Evolutionary conservation across 495 filamentous ascomycete genomes (phyloP).

Genomic region (Thermochaetoides thermophila): DNA sequence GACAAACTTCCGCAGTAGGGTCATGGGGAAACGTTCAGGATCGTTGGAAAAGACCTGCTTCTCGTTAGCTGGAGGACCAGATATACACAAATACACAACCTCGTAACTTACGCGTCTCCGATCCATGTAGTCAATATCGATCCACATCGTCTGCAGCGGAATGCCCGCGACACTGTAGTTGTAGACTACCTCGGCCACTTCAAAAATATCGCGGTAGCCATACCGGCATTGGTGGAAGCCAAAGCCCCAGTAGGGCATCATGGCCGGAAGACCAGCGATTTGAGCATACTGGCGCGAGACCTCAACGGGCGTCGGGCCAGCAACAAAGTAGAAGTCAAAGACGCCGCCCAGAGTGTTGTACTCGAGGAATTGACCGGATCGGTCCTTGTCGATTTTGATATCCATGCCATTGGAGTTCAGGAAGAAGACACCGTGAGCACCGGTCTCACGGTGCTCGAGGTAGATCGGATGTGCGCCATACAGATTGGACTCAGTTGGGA

Average conservation of each 20-base stretch:
- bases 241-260: constrained; percentile 79
- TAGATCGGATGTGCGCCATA: constrained; percentile 81
- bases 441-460: constrained; percentile 55
- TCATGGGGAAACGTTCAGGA: constrained; percentile 52
- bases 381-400: constrained; percentile 57
- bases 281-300: constrained; percentile 62
- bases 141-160: constrained; percentile 83
- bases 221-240: constrained; percentile 79
- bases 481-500: constrained; percentile 42
- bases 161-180: constrained; percentile 67
- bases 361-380: constrained; percentile 58
- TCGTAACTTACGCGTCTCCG: constrained; percentile 24
- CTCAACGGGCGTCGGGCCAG: constrained; percentile 55
- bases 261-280: constrained; percentile 50
- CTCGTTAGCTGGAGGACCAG: background rate
- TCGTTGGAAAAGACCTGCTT: constrained; percentile 57
- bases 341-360: constrained; percentile 75
- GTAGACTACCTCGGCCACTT: constrained; percentile 63
- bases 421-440: constrained; percentile 72
- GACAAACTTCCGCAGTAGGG: constrained; percentile 53
- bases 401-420: constrained; percentile 82
- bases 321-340: constrained; percentile 72
- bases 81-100: background rate
- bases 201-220: constrained; percentile 62
- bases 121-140: constrained; percentile 74